Conservation (phyloP, 352 stramenopile species). For the Phytophthora quininea region DNA sequence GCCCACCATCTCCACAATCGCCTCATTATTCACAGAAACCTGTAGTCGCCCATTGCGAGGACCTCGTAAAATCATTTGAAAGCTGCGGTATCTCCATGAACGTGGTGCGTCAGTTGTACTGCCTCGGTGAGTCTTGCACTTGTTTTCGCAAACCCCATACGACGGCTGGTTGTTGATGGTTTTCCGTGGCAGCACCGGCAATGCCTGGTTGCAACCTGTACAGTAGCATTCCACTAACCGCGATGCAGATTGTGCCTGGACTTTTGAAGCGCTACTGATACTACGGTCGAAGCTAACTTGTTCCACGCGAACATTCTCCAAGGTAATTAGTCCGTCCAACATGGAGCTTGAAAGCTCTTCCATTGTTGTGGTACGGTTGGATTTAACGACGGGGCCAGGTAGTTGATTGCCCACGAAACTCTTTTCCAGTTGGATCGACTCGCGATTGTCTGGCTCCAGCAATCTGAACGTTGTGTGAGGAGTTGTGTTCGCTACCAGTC, state of each 20-base stretch:
- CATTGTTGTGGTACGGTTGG: slow-evolving; percentile 18
- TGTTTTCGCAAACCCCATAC: slow-evolving; percentile 45
- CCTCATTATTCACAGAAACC: slow-evolving; percentile 37
- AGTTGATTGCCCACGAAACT: slow-evolving; percentile 8
- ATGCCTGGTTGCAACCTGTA: slow-evolving; percentile 40
- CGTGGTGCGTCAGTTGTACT: slow-evolving; percentile 17
- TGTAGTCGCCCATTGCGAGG: slow-evolving; percentile 34
- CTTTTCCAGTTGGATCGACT: slow-evolving; percentile 34
- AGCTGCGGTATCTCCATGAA: slow-evolving; percentile 54
- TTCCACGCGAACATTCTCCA: slow-evolving; percentile 56
- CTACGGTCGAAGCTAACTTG: slow-evolving; percentile 41
- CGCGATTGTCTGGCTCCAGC: slow-evolving; percentile 27
- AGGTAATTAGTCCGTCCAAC: slow-evolving; percentile 24
- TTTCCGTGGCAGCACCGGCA: slow-evolving; percentile 33
- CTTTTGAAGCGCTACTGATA: slow-evolving; percentile 30
- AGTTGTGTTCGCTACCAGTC: slow-evolving; percentile 66
- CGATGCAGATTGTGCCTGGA: slow-evolving; percentile 35
- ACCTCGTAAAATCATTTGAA: slow-evolving; percentile 54
- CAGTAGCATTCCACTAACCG: slow-evolving; percentile 58
- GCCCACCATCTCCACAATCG: slow-evolving; percentile 44
- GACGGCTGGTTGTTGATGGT: slow-evolving; percentile 16
- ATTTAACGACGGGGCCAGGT: neutral
- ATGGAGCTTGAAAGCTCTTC: slow-evolving; percentile 39
- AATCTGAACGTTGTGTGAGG: slow-evolving; percentile 53
- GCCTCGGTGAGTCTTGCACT: slow-evolving; percentile 33